Conservation (phyloP, 208 protist species). For the Acanthamoeba lenticulata region DNA sequence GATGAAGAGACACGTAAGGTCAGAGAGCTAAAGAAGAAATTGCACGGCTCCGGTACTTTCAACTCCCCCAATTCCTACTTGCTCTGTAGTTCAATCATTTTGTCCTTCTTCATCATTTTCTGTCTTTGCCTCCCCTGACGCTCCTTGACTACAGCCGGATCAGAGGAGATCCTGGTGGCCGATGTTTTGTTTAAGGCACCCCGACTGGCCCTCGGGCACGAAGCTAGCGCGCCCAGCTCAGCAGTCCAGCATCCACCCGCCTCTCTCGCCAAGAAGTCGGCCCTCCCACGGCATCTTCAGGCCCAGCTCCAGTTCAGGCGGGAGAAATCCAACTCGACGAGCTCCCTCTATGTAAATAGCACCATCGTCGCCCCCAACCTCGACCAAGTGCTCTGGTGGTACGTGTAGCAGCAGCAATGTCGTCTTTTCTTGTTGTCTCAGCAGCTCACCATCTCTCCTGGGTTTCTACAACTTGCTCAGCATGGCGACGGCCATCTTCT, state of each 20-base stretch:
- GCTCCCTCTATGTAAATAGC: constrained; percentile 61
- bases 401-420: not conserved
- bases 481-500: constrained; percentile 49
- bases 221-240: not conserved
- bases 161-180: not conserved
- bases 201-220: not conserved
- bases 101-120: not conserved
- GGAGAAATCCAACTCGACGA: constrained; percentile 60
- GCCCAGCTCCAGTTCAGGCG: not conserved
- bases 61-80: not conserved
- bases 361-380: constrained; percentile 49
- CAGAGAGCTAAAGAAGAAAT: not conserved
- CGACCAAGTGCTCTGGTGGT: constrained; percentile 59
- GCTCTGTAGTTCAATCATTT: not conserved
- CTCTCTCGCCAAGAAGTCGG: not conserved
- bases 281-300: not conserved
- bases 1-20: constrained; percentile 16
- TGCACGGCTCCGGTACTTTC: not conserved
- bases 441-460: not conserved
- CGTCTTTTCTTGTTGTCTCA: not conserved
- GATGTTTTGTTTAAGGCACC: not conserved
- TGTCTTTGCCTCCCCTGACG: not conserved
- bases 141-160: not conserved
- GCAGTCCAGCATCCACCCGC: not conserved
- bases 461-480: not conserved